Percentiles rank a stretch among this genome's conserved stretches.
Evolutionary conservation across 2,329 filamentous ascomycete species (phyloP).

Genomic region (Xylaria digitata): DNA sequence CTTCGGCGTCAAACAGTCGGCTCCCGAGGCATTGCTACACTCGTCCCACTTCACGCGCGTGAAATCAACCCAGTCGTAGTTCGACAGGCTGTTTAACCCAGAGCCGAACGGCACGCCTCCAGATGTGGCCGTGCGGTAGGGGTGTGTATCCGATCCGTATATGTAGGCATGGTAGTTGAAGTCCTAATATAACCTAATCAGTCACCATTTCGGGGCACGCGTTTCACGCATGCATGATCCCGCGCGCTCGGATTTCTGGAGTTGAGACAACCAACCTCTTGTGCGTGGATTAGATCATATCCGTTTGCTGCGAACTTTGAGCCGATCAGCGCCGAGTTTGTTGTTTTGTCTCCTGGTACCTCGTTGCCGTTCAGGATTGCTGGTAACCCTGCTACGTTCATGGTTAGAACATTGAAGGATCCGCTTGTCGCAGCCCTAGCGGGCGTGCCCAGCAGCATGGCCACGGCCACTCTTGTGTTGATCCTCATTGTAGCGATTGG

Average conservation of each 20-base stretch:
- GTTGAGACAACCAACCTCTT: slow-evolving; percentile 60
- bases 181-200: slow-evolving; percentile 54
- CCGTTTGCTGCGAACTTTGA: slow-evolving; percentile 65
- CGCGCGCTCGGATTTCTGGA: slow-evolving; percentile 30
- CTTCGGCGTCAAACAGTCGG: slow-evolving; percentile 75
- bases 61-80: slow-evolving; percentile 67
- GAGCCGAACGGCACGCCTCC: slow-evolving; percentile 72
- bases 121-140: slow-evolving; percentile 71
- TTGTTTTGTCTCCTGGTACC: slow-evolving; percentile 70
- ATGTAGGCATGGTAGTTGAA: slow-evolving; percentile 75
- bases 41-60: slow-evolving; percentile 68
- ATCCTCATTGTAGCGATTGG: slow-evolving; percentile 20
- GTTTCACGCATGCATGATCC: slow-evolving; percentile 33
- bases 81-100: slow-evolving; percentile 72
- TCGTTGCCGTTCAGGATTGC: slow-evolving; percentile 67
- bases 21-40: slow-evolving; percentile 66
- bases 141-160: slow-evolving; percentile 69
- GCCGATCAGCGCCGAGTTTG: slow-evolving; percentile 68
- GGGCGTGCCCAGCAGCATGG: slow-evolving; percentile 17
- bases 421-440: slow-evolving; percentile 43
- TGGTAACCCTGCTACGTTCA: slow-evolving; percentile 50
- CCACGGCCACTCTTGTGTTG: slow-evolving; percentile 1
- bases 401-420: slow-evolving; percentile 48
- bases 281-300: slow-evolving; percentile 72
- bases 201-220: slow-evolving; percentile 10